Evolutionary conservation across 139 green algal genomes (phyloP), one percentile per base, ranked within the genome.

Genomic region (Coelastrella sp.): DNA sequence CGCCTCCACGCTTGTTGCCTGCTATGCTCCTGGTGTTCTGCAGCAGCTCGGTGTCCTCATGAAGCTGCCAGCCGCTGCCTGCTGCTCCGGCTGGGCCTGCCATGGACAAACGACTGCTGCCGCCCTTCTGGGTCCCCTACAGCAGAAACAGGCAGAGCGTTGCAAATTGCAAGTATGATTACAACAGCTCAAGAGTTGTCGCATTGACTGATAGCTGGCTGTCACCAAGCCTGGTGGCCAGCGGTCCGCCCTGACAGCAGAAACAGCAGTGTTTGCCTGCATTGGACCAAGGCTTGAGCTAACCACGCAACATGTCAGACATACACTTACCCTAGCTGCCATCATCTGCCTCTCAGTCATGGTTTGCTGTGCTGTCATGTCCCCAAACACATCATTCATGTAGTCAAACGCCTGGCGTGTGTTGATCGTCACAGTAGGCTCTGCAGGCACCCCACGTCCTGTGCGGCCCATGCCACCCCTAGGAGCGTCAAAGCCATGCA

Each of bases 351-450:
- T 32, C 2, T 64, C 81, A 59, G 58, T 86, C 60, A 86, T 19
- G 20, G 80, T 86, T 59, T 86, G 80, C 83, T 80, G 65, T 19
- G 17, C 59, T 13, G 86, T 82, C 11, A 58, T n/a, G 16, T 90
- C 86, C 10, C 23, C 90, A 83, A 97, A 97, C 85, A 96, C 92
- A 19, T 90, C 89, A 77, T 97, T 97, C 6, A 97, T 78, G 0
- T 92, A 89, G 4, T 94, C 92, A 68, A 97, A 95, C 0, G 95
- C 95, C 3, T 91, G 93, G 0, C 90, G 88, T 2, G 95, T 97
- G 75, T 90, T 77, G 60, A 90, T 59, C 0, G 86, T 90, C 22
- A 86, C 47, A 7, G 86, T 90, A 47, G 86, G 86, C 75, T 90
- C 86, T 54, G 54, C 83, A 59, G 47, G 0, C 17, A 3, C 23